Base-by-base conservation (phyloP, 2,329 filamentous ascomycete genomes). In the Botrytis cinerea region DNA sequence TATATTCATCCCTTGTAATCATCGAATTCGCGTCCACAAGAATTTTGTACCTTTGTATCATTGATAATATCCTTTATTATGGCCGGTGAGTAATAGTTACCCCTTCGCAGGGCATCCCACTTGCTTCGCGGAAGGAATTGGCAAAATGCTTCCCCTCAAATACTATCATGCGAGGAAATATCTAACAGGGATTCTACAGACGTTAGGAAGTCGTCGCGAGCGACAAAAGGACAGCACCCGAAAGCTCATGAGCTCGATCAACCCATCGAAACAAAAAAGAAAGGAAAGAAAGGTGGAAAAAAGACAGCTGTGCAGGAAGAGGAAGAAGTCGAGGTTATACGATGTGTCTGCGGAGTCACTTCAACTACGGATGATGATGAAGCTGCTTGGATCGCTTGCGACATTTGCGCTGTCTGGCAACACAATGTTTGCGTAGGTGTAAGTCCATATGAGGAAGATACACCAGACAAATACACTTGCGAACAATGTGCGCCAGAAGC, bases 361-460 rank as follows among this genome's bases (percentile, higher is more conserved):
- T 92, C 93, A 78, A 92, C 94, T 77, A 92, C 95, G 74, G 93
- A 95, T 78, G 93, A 97, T 78, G 91, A 93, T 22, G 93, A 92
- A 77, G 92, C 96, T 78, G 91, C 94, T 70, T 98, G 97, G 94
- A 97, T 99, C 79, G 94, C 93, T 75, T 99, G 96, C 85, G 96
- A 99, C 82, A 89, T 89, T 64, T 99, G 96, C 83, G 90, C 90
- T 67, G 95, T 92, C 60, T 99, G 96, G 96, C 96, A 99, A 83
- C 96, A 99, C 83, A 98, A 98, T 80, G 91, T 97, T 76, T 99
- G 96, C 81, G 93, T 99, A 86, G 94, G 93, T 71, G 89, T 98
- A 81, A 90, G 88, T 79, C 90, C 91, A 64, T 94, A 93, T 78
- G 89, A 91, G 46, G 82, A 95, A 74, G 90, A 95, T 79, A 87